phyloP scores from a whole-genome alignment of 2,329 filamentous ascomycete species.

The Hypoxylon sp. region DNA sequence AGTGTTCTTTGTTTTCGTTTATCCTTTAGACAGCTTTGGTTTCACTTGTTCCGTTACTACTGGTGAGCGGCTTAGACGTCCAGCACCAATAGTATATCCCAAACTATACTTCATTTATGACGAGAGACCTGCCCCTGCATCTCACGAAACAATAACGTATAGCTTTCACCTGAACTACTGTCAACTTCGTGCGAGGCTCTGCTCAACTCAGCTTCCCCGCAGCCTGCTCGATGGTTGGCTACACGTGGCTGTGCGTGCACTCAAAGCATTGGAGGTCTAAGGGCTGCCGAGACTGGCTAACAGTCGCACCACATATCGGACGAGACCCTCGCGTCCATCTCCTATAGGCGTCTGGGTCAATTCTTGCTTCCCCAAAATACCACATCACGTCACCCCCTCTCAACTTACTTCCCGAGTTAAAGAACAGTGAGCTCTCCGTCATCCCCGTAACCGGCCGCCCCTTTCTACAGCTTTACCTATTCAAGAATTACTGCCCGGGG shows the following conservation, averaged over 20 bases:
- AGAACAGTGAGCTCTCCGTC: slow-evolving; percentile 10
- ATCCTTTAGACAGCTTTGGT: not conserved
- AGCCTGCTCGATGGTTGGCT: slow-evolving; percentile 32
- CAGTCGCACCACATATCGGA: slow-evolving; percentile 18
- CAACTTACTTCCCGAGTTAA: slow-evolving; percentile 20
- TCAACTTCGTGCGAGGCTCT: slow-evolving; percentile 26
- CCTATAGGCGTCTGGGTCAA: slow-evolving; percentile 42
- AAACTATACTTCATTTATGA: not conserved
- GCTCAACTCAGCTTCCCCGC: slow-evolving; percentile 11
- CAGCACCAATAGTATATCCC: not conserved
- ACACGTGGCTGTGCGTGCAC: slow-evolving; percentile 43
- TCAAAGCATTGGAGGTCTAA: slow-evolving; percentile 35
- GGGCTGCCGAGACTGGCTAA: slow-evolving; percentile 33
- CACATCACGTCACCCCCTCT: slow-evolving; percentile 33
- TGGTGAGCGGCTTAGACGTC: not conserved
- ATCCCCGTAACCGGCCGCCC: not conserved
- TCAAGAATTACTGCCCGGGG: slow-evolving; percentile 4
- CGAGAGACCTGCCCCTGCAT: not conserved
- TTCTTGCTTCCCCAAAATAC: slow-evolving; percentile 35
- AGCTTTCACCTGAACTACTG: not conserved
- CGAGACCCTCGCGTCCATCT: slow-evolving; percentile 34
- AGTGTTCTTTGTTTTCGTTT: not conserved
- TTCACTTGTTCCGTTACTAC: not conserved
- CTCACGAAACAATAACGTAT: slow-evolving; percentile 1
- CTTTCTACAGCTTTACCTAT: slow-evolving; percentile 13